Evolutionary conservation across 2,329 filamentous ascomycete genomes (phyloP), one percentile per base, ranked within the genome.

Genomic region (Juglanconis juglandina): DNA sequence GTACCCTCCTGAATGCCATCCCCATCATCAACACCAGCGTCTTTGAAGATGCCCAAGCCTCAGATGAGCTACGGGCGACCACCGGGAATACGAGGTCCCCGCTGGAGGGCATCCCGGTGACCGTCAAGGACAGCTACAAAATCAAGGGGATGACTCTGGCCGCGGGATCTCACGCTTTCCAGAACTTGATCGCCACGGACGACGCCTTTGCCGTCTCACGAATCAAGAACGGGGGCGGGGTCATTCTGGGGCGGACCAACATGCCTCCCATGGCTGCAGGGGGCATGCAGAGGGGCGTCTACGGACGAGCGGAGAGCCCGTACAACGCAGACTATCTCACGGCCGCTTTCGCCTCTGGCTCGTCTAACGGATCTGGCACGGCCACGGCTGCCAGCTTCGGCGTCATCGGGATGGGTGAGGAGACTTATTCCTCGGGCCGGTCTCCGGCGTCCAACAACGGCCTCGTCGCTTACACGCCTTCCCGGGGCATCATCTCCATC

Each of bases 201-300:
- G 82, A 87, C 67, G 80, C 82, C 1, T 79, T 79, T 3, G 77
- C 79, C 5, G 81, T 82, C 0, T 65, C 74, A 10, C 70, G 72
- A 9, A 71, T 87, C 5, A 73, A 77, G 4, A 71, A 76, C 34
- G 79, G 80, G 1, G 82, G 82, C 1, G 80, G 77, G 0, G 71
- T 85, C 1, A 68, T 83, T 24, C 71, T 85, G 0, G 84, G 84
- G 0, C 77, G 79, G 49, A 85, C 84, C 0, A 87, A 86, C 59
- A 84, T 86, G 78, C 83, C 81, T 0, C 79, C 83, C 0, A 84
- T 86, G 81, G 83, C 83, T 10, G 78, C 79, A 30, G 82, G 82
- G 0, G 83, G 84, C 0, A 84, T 83, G 76, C 82, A 85, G 61
- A 73, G 83, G 7, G 83, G 83, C 0, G 63, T 82, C 0, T 84